Conservation (phyloP, 2,329 filamentous ascomycete species). For the Endoconidiophora polonica region DNA sequence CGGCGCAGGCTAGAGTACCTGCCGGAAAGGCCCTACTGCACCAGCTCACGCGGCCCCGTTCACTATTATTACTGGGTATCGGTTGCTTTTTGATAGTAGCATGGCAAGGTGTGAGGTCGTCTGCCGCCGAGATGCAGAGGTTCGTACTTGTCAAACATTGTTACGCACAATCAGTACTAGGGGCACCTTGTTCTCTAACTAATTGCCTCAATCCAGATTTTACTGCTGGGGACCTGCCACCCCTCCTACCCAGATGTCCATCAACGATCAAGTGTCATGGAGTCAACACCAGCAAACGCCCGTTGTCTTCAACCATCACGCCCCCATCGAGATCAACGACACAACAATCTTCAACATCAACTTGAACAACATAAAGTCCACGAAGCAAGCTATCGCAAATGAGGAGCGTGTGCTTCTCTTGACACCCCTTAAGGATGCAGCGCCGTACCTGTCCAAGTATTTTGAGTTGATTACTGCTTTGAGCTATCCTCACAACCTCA, state of each 20-base stretch:
- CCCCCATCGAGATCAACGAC: slow-evolving; percentile 68
- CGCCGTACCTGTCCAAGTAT: slow-evolving; percentile 67
- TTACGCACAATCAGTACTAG: too few species aligned
- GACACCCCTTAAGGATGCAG: slow-evolving; percentile 82
- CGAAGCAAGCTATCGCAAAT: slow-evolving; percentile 59
- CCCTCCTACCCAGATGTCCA: slow-evolving; percentile 87
- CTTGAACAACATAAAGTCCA: slow-evolving; percentile 72
- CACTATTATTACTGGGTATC: slow-evolving; percentile 57
- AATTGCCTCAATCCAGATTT: slow-evolving; percentile 42
- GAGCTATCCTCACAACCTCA: slow-evolving; percentile 86
- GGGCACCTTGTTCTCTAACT: neutral
- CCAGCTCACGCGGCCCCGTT: slow-evolving; percentile 59
- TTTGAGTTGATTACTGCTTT: slow-evolving; percentile 84
- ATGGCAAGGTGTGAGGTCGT: slow-evolving; percentile 73
- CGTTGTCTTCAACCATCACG: slow-evolving; percentile 91
- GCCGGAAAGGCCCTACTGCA: slow-evolving; percentile 55
- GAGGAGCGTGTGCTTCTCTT: slow-evolving; percentile 80
- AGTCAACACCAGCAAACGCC: slow-evolving; percentile 77
- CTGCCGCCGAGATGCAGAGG: slow-evolving; percentile 82
- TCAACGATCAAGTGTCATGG: slow-evolving; percentile 85
- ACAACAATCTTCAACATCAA: slow-evolving; percentile 64
- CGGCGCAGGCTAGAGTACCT: slow-evolving; percentile 62
- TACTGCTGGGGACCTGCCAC: slow-evolving; percentile 94
- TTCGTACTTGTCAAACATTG: slow-evolving; percentile 26
- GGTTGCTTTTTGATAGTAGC: slow-evolving; percentile 58